phyloP scores from a whole-genome alignment of 2,329 filamentous ascomycete genomes.

The Pseudogymnoascus sp. region DNA sequence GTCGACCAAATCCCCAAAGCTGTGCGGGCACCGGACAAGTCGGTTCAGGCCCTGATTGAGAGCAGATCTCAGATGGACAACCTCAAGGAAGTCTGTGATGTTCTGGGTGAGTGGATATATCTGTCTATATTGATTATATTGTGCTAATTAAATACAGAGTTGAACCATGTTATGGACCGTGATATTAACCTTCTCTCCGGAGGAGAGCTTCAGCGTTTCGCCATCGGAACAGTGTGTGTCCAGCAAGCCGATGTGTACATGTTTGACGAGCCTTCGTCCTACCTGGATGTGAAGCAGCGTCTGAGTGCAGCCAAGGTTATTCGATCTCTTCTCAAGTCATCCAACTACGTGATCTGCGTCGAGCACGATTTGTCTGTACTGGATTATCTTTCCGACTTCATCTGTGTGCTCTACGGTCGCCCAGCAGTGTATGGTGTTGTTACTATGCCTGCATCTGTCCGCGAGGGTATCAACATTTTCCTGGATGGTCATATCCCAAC shows the following conservation, averaged over 20 bases:
- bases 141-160: slow-evolving; percentile 43
- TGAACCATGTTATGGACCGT: slow-evolving; percentile 83
- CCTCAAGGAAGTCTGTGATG: slow-evolving; percentile 70
- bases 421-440: slow-evolving; percentile 97
- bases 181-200: slow-evolving; percentile 86
- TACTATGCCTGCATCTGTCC: slow-evolving; percentile 87
- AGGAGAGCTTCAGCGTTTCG: slow-evolving; percentile 96
- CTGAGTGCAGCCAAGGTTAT: slow-evolving; percentile 87
- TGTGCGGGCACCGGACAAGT: slow-evolving; percentile 72
- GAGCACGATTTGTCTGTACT: slow-evolving; percentile 98
- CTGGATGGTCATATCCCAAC: slow-evolving; percentile 96
- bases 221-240: slow-evolving; percentile 90
- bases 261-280: slow-evolving; percentile 99
- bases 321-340: slow-evolving; percentile 74
- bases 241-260: slow-evolving; percentile 98
- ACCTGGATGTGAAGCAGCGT: slow-evolving; percentile 98
- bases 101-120: slow-evolving; percentile 47
- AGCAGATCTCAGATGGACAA: slow-evolving; percentile 70
- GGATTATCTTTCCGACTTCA: slow-evolving; percentile 97
- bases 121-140: not conserved
- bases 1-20: slow-evolving; percentile 96
- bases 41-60: slow-evolving; percentile 70
- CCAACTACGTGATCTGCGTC: slow-evolving; percentile 97
- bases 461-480: slow-evolving; percentile 99
- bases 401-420: slow-evolving; percentile 93